Conservation (phyloP, 805 yeast genomes). For the Priceomyces fermenticarens region DNA sequence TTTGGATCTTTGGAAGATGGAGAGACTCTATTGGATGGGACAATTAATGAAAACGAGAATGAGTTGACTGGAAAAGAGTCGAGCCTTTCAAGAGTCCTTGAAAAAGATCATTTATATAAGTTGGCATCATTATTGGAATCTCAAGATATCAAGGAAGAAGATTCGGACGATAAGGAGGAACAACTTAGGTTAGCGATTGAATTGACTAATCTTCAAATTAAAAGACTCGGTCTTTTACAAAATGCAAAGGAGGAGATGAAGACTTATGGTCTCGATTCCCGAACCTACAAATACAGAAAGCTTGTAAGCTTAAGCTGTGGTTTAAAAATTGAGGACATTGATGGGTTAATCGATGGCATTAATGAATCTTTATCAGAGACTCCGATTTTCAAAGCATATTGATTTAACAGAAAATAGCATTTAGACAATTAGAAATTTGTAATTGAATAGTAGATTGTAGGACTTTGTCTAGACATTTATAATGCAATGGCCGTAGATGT, state of each 20-base stretch:
- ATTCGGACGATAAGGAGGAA: constrained; percentile 9
- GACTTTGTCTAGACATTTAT: too few species aligned
- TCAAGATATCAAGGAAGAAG: constrained; percentile 27
- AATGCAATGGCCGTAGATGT: too few species aligned
- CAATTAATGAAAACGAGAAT: constrained; percentile 12
- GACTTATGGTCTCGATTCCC: constrained; percentile 45
- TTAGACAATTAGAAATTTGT: too few species aligned
- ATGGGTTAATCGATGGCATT: constrained; percentile 78
- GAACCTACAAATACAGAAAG: constrained; percentile 72
- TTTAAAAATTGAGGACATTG: constrained; percentile 73
- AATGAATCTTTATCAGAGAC: constrained; percentile 36
- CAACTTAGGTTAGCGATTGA: constrained; percentile 18
- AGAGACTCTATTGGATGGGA: constrained; percentile 15
- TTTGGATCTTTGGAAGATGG: constrained; percentile 27
- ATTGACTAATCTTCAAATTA: constrained; percentile 51
- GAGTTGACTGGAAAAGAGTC: constrained; percentile 14
- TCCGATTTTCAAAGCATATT: constrained; percentile 5
- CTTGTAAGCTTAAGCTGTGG: constrained; percentile 77
- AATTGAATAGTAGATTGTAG: too few species aligned
- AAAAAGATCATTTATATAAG: constrained; percentile 43
- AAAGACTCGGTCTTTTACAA: constrained; percentile 41
- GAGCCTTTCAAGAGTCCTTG: constrained; percentile 26
- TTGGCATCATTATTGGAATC: constrained; percentile 42
- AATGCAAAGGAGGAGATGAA: constrained; percentile 48
- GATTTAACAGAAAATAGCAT: neutral